Percentiles rank a stretch among this genome's conserved stretches.
phyloP scores from a whole-genome alignment of 768 basidiomycete genomes.

The Lentinula edodes region DNA sequence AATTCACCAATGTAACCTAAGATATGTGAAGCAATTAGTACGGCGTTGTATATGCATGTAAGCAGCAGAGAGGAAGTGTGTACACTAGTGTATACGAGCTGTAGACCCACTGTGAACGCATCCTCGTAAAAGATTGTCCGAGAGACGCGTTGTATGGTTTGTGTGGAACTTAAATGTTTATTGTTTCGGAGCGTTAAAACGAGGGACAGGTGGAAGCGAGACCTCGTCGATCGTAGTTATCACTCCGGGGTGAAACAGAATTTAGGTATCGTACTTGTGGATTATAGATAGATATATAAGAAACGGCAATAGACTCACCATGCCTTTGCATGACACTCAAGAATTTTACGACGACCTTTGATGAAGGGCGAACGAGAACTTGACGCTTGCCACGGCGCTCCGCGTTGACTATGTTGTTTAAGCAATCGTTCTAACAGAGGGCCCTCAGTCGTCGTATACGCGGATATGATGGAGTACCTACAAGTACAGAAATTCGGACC shows the following conservation, averaged over 20 bases:
- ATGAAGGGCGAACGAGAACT: slow-evolving; percentile 94
- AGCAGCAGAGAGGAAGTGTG: slow-evolving; percentile 7
- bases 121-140: slow-evolving; percentile 22
- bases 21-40: slow-evolving; percentile 9
- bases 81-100: slow-evolving; percentile 20
- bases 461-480: slow-evolving; percentile 17
- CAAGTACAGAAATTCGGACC: slow-evolving; percentile 82
- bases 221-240: slow-evolving; percentile 83
- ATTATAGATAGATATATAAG: not conserved
- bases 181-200: slow-evolving; percentile 86
- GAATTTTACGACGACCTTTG: slow-evolving; percentile 98
- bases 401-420: slow-evolving; percentile 98
- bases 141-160: slow-evolving; percentile 57
- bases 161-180: slow-evolving; percentile 39
- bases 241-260: slow-evolving; percentile 46
- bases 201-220: slow-evolving; percentile 54
- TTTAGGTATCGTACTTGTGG: not conserved
- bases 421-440: slow-evolving; percentile 39
- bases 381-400: slow-evolving; percentile 99
- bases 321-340: slow-evolving; percentile 98
- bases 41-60: not conserved
- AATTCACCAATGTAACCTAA: slow-evolving; percentile 97
- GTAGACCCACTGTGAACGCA: slow-evolving; percentile 57
- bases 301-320: slow-evolving; percentile 48
- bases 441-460: not conserved